These are phyloP conservation scores for Trifolium repens DNA, from an alignment of 306 rosid genomes.

Conservation along the genomic window DNA sequence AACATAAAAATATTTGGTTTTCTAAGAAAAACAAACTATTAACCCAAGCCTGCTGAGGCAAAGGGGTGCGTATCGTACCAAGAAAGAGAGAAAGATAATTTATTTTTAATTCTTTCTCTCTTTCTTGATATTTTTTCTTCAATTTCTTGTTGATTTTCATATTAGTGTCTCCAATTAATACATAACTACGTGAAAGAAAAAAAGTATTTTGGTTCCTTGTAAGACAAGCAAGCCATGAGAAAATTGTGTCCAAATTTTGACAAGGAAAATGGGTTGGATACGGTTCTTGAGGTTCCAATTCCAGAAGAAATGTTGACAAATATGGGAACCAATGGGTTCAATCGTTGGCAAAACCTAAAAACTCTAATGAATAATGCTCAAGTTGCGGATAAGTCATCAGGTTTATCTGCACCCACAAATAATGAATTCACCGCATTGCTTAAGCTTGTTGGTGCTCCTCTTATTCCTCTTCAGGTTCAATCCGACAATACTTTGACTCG, in stretches of 20 bases:
- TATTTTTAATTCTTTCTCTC: conserved; percentile 36
- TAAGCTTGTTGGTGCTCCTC: conserved; percentile 84
- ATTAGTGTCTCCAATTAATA: neutral
- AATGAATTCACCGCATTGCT: conserved; percentile 79
- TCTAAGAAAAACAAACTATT: conserved; percentile 1
- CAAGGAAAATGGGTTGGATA: conserved; percentile 75
- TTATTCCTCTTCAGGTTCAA: conserved; percentile 74
- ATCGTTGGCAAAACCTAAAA: conserved; percentile 71
- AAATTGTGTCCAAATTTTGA: conserved; percentile 86
- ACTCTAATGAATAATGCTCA: conserved; percentile 70
- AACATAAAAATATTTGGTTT: conserved; percentile 5
- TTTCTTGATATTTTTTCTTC: conserved; percentile 7
- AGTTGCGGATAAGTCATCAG: conserved; percentile 38
- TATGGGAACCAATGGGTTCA: conserved; percentile 61
- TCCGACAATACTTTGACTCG: conserved; percentile 58
- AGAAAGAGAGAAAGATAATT: conserved; percentile 18
- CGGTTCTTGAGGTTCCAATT: conserved; percentile 85
- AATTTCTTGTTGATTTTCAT: neutral
- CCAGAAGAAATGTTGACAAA: conserved; percentile 80
- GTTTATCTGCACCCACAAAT: conserved; percentile 55
- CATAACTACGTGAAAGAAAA: neutral
- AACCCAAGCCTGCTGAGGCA: conserved; percentile 42
- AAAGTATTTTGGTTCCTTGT: neutral
- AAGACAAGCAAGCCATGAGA: conserved; percentile 52
- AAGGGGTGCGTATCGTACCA: neutral